These are phyloP conservation scores for Inga leiocalycina DNA, from an alignment of 306 rosid species.

Conservation along the genomic window DNA sequence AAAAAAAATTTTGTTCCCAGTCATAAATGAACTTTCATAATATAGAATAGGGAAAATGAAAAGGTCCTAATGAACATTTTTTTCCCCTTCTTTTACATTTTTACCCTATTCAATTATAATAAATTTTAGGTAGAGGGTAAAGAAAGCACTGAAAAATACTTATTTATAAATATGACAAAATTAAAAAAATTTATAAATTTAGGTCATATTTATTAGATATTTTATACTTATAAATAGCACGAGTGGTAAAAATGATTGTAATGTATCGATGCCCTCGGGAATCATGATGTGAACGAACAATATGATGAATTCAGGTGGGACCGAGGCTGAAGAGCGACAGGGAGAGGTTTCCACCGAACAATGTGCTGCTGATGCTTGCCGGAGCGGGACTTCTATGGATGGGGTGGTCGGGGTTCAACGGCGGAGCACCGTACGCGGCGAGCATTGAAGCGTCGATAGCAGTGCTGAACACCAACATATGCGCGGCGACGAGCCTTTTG, in stretches of 20 bases:
- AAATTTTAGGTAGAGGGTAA: too few relatives aligned
- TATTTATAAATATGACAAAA: too few relatives aligned
- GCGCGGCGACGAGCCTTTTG: slow-evolving; percentile 52
- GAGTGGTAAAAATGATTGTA: neutral
- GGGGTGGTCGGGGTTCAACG: slow-evolving; percentile 56
- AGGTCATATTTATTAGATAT: too few relatives aligned
- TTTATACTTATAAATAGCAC: too few relatives aligned
- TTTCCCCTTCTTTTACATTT: too few relatives aligned
- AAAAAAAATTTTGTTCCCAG: too few relatives aligned
- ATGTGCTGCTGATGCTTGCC: slow-evolving; percentile 42
- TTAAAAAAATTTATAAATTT: too few relatives aligned
- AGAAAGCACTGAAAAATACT: too few relatives aligned
- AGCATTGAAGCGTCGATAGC: slow-evolving; percentile 45
- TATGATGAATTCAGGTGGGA: slow-evolving; percentile 32
- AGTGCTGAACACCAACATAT: slow-evolving; percentile 44
- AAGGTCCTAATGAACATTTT: too few relatives aligned
- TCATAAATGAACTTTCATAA: too few relatives aligned
- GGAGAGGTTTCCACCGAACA: slow-evolving; percentile 54
- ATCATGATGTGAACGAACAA: neutral
- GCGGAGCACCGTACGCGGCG: slow-evolving; percentile 49
- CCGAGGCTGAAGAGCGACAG: slow-evolving; percentile 49
- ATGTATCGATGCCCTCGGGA: neutral
- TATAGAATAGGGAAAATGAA: too few relatives aligned
- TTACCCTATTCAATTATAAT: too few relatives aligned
- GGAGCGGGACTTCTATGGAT: slow-evolving; percentile 49